A percentile compares a stretch with the other conserved stretches of the same genome.
These are phyloP conservation scores for Russula emetica DNA, from an alignment of 768 basidiomycete genomes.

Conservation along the genomic window DNA sequence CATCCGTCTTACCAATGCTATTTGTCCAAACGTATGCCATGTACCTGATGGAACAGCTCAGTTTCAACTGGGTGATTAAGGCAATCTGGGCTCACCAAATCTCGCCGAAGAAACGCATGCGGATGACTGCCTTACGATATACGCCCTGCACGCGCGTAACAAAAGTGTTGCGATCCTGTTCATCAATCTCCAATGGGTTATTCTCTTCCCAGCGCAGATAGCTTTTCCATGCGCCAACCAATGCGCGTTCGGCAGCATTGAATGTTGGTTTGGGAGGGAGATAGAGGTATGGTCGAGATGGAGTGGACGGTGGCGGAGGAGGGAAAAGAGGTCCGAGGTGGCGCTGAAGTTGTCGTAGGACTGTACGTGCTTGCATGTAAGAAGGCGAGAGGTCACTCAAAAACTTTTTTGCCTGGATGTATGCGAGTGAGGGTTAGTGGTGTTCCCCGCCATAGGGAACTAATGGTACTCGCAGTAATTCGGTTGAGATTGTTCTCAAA, in stretches of 20 bases:
- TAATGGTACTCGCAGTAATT: slow-evolving; percentile 54
- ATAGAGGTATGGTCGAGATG: slow-evolving; percentile 44
- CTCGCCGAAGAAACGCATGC: slow-evolving; percentile 93
- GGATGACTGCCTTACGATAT: slow-evolving; percentile 83
- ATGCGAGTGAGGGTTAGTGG: background rate
- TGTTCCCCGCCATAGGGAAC: background rate
- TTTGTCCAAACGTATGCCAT: slow-evolving; percentile 86
- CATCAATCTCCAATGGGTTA: slow-evolving; percentile 90
- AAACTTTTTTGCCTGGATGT: slow-evolving; percentile 83
- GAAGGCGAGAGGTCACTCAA: slow-evolving; percentile 87
- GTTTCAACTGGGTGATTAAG: background rate
- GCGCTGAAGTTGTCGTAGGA: slow-evolving; percentile 75
- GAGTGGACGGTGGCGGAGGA: slow-evolving; percentile 42
- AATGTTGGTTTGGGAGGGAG: slow-evolving; percentile 73
- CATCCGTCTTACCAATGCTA: slow-evolving; percentile 70
- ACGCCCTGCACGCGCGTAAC: slow-evolving; percentile 71
- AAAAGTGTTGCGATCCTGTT: slow-evolving; percentile 65
- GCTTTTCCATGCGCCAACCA: slow-evolving; percentile 83
- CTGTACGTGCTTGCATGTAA: slow-evolving; percentile 92
- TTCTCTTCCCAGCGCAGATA: slow-evolving; percentile 95
- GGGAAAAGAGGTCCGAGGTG: slow-evolving; percentile 59
- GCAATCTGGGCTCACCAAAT: slow-evolving; percentile 61
- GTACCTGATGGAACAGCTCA: slow-evolving; percentile 52
- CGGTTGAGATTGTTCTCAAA: slow-evolving; percentile 89
- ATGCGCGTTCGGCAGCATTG: slow-evolving; percentile 61